phyloP scores from a whole-genome alignment of 2,329 filamentous ascomycete species.

The Colletotrichum sp. region DNA sequence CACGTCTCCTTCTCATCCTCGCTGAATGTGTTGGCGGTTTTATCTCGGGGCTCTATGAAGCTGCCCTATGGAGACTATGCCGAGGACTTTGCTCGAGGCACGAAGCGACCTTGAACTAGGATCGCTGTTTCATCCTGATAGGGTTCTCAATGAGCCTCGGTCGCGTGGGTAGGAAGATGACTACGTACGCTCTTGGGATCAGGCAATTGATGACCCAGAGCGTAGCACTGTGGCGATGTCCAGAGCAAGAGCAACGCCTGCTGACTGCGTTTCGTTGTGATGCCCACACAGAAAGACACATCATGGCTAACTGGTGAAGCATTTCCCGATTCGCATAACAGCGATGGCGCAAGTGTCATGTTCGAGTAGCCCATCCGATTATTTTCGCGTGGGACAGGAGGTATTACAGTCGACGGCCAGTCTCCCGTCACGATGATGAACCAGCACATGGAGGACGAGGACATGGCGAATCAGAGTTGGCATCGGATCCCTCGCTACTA shows the following conservation, averaged over 20 bases:
- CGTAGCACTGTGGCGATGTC: background rate
- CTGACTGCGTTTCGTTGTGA: background rate
- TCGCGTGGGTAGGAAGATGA: background rate
- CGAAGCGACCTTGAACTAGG: background rate
- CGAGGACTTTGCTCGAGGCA: background rate
- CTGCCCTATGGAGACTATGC: background rate
- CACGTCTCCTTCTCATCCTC: background rate
- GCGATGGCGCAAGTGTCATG: background rate
- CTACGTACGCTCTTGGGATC: background rate
- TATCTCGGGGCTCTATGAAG: background rate
- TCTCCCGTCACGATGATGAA: background rate
- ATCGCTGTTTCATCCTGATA: background rate
- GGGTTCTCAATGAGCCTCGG: background rate
- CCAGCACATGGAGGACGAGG: background rate
- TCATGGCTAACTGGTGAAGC: background rate
- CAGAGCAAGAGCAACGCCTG: background rate
- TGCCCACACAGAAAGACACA: background rate
- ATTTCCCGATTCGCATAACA: background rate
- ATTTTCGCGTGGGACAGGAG: background rate
- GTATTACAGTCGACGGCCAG: background rate
- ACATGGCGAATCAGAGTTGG: background rate
- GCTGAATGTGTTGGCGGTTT: background rate
- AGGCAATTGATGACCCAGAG: background rate
- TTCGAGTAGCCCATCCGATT: background rate
- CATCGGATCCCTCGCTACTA: background rate